A percentile compares a stretch with the other conserved stretches of the same genome.
Evolutionary conservation across 108 stramenopile species (phyloP).

Genomic region (Cyclostephanos tholiformis): DNA sequence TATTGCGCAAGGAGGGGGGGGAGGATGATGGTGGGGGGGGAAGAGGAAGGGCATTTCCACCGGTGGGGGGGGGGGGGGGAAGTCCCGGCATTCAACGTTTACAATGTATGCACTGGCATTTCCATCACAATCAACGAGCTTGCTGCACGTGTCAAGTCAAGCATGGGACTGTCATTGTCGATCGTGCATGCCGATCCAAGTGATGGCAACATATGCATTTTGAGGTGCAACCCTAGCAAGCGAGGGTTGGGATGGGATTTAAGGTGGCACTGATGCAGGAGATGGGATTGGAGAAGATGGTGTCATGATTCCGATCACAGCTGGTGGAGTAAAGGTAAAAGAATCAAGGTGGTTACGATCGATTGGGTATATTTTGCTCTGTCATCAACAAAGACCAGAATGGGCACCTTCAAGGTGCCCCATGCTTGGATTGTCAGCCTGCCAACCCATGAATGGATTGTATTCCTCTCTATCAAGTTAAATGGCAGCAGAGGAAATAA

Average conservation of each 20-base stretch:
- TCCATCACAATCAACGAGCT: conserved; percentile 72
- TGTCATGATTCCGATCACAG: conserved; percentile 30
- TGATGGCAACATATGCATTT: conserved; percentile 45
- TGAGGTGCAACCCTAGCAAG: conserved; percentile 35
- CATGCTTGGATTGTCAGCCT: too few species aligned
- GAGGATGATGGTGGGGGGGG: neutral
- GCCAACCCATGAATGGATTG: too few species aligned
- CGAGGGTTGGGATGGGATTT: conserved; percentile 33
- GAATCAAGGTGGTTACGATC: too few species aligned
- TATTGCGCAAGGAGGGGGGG: conserved; percentile 29
- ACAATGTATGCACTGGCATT: conserved; percentile 82
- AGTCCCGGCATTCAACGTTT: conserved; percentile 61
- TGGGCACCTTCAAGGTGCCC: too few species aligned
- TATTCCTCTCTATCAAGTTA: too few species aligned
- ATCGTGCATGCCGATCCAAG: conserved; percentile 40
- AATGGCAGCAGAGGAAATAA: too few species aligned
- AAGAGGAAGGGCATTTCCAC: too few species aligned
- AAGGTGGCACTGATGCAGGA: conserved; percentile 34
- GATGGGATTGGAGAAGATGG: conserved; percentile 47
- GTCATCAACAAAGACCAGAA: too few species aligned
- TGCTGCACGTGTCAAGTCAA: conserved; percentile 64
- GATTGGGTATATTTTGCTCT: too few species aligned
- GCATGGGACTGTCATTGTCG: conserved; percentile 54
- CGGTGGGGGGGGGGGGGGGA: conserved; percentile 20
- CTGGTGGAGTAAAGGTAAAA: neutral